Percentiles rank a stretch among this genome's conserved stretches.
These are phyloP conservation scores for Mucor velutinosus DNA, from an alignment of 371 early-diverging fungal genomes.

Conservation along the genomic window DNA sequence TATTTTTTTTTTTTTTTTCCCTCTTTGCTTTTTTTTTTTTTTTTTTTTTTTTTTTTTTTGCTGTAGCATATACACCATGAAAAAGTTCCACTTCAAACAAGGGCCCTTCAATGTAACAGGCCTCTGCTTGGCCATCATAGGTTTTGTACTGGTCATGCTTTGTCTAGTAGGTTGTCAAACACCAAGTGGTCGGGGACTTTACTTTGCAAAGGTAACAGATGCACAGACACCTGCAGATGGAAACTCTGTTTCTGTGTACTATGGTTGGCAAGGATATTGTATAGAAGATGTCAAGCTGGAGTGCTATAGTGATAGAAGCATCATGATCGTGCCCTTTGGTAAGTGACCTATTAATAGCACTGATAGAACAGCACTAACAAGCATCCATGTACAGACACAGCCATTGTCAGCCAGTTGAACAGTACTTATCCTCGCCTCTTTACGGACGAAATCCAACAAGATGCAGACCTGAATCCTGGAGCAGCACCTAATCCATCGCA, in stretches of 20 bases:
- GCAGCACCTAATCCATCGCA: conserved; percentile 42
- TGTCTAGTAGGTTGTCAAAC: conserved; percentile 37
- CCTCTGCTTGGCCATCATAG: conserved; percentile 29
- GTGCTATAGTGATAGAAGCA: conserved; percentile 29
- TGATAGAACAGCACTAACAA: not conserved
- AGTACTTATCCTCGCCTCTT: conserved; percentile 37
- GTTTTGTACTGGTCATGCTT: conserved; percentile 37
- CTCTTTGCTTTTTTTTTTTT: too few species aligned
- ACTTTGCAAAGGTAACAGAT: conserved; percentile 40
- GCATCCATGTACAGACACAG: conserved; percentile 25
- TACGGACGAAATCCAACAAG: conserved; percentile 27
- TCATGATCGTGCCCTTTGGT: conserved; percentile 50
- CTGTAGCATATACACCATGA: conserved; percentile 6
- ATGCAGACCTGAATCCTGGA: conserved; percentile 34
- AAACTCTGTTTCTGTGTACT: conserved; percentile 23
- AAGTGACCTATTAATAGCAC: not conserved
- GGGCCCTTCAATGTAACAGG: conserved; percentile 33
- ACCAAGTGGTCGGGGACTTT: conserved; percentile 23
- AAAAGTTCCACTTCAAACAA: conserved; percentile 13
- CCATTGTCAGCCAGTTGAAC: conserved; percentile 32
- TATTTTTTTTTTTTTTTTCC: not conserved
- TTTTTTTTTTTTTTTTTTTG: not conserved
- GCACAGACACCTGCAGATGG: conserved; percentile 8
- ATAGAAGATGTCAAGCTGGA: conserved; percentile 14
- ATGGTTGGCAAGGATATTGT: conserved; percentile 48